Evolutionary conservation across 2,329 filamentous ascomycete species (phyloP).

Genomic region (Epichloe sylvatica): DNA sequence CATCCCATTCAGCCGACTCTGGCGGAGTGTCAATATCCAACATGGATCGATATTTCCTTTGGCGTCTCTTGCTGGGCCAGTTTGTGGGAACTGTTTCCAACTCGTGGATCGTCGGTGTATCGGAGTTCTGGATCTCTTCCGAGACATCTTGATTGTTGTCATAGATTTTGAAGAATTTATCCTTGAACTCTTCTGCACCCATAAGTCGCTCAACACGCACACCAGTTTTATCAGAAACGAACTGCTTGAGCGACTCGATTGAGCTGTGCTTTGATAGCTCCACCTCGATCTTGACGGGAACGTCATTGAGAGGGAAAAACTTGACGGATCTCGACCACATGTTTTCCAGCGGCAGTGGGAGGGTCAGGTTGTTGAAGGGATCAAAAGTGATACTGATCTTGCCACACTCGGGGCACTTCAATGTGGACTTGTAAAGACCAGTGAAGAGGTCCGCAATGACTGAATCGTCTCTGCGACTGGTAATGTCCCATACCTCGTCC

Average conservation of each 20-base stretch:
- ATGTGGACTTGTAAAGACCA: constrained; percentile 95
- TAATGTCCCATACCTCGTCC: constrained; percentile 79
- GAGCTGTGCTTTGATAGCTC: constrained; percentile 68
- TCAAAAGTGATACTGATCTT: constrained; percentile 99
- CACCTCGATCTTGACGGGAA: constrained; percentile 57
- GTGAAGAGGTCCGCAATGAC: constrained; percentile 92
- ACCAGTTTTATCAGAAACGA: constrained; percentile 52
- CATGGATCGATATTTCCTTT: constrained; percentile 37
- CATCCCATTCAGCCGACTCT: constrained; percentile 40
- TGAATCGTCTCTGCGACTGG: constrained; percentile 83
- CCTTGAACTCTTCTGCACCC: constrained; percentile 67
- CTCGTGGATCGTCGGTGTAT: constrained; percentile 59
- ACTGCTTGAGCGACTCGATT: constrained; percentile 55
- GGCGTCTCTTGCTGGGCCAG: constrained; percentile 41
- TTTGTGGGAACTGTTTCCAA: constrained; percentile 70
- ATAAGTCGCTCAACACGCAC: constrained; percentile 55
- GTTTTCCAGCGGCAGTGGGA: constrained; percentile 79
- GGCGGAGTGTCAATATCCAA: constrained; percentile 29
- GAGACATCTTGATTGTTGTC: constrained; percentile 53
- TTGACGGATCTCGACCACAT: constrained; percentile 63
- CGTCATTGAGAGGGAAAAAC: constrained; percentile 63
- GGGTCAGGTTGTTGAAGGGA: constrained; percentile 85
- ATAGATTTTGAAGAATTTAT: constrained; percentile 78
- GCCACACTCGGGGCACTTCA: constrained; percentile 78
- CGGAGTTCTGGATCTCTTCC: constrained; percentile 56